Evolutionary conservation across 169 alveolate species (phyloP).

Genomic region (Eimeria maxima): DNA sequence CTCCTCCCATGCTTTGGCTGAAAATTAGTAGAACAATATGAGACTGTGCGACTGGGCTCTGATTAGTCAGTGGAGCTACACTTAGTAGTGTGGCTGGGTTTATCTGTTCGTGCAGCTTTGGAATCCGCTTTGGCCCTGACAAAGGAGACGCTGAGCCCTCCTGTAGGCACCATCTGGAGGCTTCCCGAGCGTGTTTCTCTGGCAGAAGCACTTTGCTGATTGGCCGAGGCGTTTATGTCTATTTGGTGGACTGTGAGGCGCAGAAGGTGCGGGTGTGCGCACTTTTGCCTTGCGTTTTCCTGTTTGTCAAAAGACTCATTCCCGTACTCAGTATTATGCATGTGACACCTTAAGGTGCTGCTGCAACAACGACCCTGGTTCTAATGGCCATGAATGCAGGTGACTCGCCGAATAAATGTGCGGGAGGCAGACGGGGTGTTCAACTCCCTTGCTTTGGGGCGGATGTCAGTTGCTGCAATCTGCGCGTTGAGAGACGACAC

Average conservation of each 20-base stretch:
- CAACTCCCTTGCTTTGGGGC: neutral
- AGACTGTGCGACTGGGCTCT: neutral
- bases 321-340: neutral
- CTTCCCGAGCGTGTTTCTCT: constrained; percentile 25
- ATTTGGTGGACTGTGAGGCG: constrained; percentile 27
- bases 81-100: neutral
- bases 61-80: neutral
- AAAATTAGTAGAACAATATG: no score
- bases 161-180: neutral
- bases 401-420: constrained; percentile 26
- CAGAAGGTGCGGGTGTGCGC: constrained; percentile 13
- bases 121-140: constrained; percentile 57
- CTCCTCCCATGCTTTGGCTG: no score
- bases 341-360: neutral
- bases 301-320: neutral
- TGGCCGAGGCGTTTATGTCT: constrained; percentile 20
- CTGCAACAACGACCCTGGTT: neutral
- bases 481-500: constrained; percentile 35
- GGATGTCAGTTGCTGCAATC: constrained; percentile 18
- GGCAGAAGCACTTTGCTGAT: constrained; percentile 2
- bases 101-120: constrained; percentile 14
- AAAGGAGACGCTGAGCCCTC: neutral
- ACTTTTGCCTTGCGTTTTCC: neutral
- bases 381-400: constrained; percentile 1
- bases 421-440: neutral